Evolutionary conservation across 305 asterid species (phyloP).

Genomic region (Solanum hybrid): DNA sequence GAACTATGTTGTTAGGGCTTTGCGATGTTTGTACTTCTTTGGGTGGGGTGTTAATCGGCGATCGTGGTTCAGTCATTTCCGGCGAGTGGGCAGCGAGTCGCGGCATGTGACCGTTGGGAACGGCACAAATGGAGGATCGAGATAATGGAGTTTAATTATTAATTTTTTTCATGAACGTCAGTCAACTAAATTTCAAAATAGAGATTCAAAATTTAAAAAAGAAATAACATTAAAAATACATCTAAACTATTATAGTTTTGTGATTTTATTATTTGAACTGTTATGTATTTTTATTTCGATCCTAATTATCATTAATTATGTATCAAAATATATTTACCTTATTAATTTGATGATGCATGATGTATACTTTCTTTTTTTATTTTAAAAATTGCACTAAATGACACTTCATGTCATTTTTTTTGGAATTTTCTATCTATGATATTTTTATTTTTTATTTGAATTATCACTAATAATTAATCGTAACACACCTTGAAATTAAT

Average conservation of each 20-base stretch:
- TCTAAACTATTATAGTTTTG: too few species aligned
- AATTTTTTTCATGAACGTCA: not conserved
- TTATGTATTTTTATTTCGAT: not conserved
- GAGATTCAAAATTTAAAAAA: not conserved
- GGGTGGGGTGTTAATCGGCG: not conserved
- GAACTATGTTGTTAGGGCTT: not conserved
- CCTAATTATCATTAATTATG: too few species aligned
- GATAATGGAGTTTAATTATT: not conserved
- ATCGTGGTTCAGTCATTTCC: not conserved
- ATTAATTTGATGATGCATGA: not conserved
- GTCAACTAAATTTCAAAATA: not conserved
- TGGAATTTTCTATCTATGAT: too few species aligned
- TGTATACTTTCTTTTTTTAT: not conserved
- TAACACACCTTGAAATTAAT: too few species aligned
- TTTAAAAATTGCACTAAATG: too few species aligned
- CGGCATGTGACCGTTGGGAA: conserved; percentile 3
- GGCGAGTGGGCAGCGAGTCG: not conserved
- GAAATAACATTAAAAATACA: not conserved
- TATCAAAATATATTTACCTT: too few species aligned
- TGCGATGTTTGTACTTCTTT: not conserved
- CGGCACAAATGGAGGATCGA: not conserved
- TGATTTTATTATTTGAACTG: too few species aligned
- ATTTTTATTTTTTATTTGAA: too few species aligned
- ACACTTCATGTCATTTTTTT: not conserved
- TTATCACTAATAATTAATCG: too few species aligned